Evolutionary conservation across 2,329 filamentous ascomycete genomes (phyloP).

Genomic region (Raffaelea albimanens): DNA sequence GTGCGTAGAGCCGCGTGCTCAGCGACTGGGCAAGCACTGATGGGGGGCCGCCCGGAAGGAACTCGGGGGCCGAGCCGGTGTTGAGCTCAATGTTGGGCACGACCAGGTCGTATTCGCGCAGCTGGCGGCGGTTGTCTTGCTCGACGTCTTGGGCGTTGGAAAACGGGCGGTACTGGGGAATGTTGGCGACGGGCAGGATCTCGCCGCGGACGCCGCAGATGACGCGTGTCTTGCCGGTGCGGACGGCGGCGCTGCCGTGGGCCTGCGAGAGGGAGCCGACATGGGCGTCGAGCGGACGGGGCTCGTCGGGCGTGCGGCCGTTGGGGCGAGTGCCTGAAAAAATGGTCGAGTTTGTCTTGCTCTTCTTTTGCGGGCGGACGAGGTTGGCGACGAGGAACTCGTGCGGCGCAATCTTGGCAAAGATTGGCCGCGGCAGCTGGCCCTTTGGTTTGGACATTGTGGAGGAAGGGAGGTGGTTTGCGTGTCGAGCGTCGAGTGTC

Average conservation of each 20-base stretch:
- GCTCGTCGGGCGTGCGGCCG: conserved; percentile 61
- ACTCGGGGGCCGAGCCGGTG: conserved; percentile 80
- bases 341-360: conserved; percentile 19
- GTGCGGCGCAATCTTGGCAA: conserved; percentile 81
- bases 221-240: conserved; percentile 83
- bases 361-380: conserved; percentile 36
- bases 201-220: conserved; percentile 89
- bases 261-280: conserved; percentile 78
- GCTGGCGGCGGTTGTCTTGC: conserved; percentile 29
- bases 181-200: conserved; percentile 65
- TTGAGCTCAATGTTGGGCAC: conserved; percentile 91
- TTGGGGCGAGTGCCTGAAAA: conserved; percentile 61
- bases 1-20: conserved; percentile 66
- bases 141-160: not conserved
- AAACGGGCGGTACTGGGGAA: conserved; percentile 53
- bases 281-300: conserved; percentile 67
- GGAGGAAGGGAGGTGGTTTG: too few relatives aligned
- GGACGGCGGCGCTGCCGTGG: conserved; percentile 80
- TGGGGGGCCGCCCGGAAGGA: conserved; percentile 76
- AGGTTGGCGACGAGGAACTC: conserved; percentile 88
- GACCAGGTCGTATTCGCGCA: conserved; percentile 60
- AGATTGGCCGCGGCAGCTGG: conserved; percentile 50
- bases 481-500: too few relatives aligned
- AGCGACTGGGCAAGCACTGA: conserved; percentile 74
- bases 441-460: conserved; percentile 10